Percentiles rank a stretch among this genome's conserved stretches.
Conservation (phyloP, 306 rosid species). For the Alnus glutinosa region DNA sequence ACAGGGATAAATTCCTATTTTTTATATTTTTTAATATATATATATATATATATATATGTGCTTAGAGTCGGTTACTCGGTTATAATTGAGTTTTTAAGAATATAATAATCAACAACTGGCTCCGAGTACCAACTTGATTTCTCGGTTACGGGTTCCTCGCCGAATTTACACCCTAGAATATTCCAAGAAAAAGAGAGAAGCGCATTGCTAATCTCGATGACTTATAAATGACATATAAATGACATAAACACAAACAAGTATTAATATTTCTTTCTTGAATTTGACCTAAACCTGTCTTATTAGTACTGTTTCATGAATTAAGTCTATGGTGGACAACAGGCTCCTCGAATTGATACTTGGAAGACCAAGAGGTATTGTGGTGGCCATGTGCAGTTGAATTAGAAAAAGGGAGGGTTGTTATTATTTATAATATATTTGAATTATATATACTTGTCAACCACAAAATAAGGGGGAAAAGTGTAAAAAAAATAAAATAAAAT, state of each 20-base stretch:
- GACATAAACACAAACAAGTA: not conserved
- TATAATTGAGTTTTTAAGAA: too few relatives aligned
- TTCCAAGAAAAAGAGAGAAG: too few relatives aligned
- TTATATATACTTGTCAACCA: not conserved
- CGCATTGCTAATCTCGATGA: too few relatives aligned
- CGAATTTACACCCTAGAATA: too few relatives aligned
- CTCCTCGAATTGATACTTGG: not conserved
- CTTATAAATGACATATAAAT: not conserved
- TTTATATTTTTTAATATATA: too few relatives aligned
- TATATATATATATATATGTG: too few relatives aligned
- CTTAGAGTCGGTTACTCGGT: too few relatives aligned
- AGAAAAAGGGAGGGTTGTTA: not conserved
- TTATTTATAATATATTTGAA: not conserved
- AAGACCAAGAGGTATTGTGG: slow-evolving; percentile 11
- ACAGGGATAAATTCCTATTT: too few relatives aligned
- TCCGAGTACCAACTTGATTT: too few relatives aligned
- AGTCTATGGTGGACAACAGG: not conserved
- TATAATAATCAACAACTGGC: too few relatives aligned
- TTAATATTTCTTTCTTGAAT: not conserved
- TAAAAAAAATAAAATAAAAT: too few relatives aligned
- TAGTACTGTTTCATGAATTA: not conserved
- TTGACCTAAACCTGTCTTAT: not conserved
- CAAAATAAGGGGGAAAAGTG: not conserved
- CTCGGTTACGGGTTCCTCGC: too few relatives aligned
- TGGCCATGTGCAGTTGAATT: slow-evolving; percentile 23